Evolutionary conservation across 768 basidiomycete genomes (phyloP), one percentile per base, ranked within the genome.

Genomic region (Pisolithus albus): DNA sequence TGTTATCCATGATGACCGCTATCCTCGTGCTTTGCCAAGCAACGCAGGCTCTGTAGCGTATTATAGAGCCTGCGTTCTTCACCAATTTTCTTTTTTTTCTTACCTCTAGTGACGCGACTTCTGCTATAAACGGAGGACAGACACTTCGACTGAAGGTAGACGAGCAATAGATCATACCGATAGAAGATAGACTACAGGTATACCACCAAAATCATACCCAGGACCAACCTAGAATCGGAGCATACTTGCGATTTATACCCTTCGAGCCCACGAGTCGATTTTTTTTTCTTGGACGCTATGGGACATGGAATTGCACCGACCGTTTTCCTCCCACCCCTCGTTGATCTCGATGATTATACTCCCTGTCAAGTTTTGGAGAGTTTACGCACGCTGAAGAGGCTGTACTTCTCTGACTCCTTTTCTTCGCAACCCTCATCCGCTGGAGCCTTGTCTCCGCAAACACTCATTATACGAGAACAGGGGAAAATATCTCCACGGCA

Each of bases 311-410:
- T 56, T 36, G 41, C 77, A 9, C 82, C 82, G 1, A 77, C 80
- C 1, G 56, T 71, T 7, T 72, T 72, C 53, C 78, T 88, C n/a
- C 84, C 83, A 3, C 69, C 77, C 3, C 78, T 88, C n/a, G 63
- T 66, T 18, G 64, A 61, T 19, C 72, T 84, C 5, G 46, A 63
- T 39, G 36, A 62, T 53, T 66, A 61, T 51, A 64, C 74, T 15
- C 64, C 74, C 0, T 57, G 60, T 19, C 63, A 68, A 13, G 63
- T 86, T 32, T 55, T 62, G 21, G 55, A 61, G 16, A 74, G 78
- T 2, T 62, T 86, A 3, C 53, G 58, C 39, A 73, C 73, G 36
- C 63, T 88, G 13, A 68, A 70, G 3, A 55, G 64, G 2, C 64
- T 88, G 6, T 88, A 86, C 64, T 79, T 77, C 63, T 74, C 75